phyloP scores from a whole-genome alignment of 169 alveolate species.

The Cryptosporidium sp. region DNA sequence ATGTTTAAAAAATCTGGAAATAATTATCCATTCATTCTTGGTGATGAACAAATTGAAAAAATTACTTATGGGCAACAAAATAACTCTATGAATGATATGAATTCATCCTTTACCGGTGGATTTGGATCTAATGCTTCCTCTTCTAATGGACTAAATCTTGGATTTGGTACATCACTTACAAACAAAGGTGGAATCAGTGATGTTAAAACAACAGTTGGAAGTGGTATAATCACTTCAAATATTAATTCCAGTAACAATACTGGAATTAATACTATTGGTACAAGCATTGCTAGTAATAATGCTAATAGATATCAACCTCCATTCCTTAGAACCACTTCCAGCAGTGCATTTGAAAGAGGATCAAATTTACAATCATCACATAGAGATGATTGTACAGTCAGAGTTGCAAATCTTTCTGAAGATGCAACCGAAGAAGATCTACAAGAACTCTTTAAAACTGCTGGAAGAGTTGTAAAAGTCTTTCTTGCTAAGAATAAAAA shows the following conservation, averaged over 20 bases:
- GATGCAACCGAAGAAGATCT: constrained; percentile 90
- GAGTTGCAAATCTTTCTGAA: constrained; percentile 90
- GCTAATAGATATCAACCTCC: constrained; percentile 63
- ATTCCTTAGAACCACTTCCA: constrained; percentile 48
- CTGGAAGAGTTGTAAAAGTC: constrained; percentile 88
- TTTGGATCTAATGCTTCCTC: neutral
- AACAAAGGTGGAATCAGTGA: neutral
- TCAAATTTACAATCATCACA: constrained; percentile 70
- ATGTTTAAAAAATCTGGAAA: constrained; percentile 79
- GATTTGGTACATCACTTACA: neutral
- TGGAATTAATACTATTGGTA: neutral
- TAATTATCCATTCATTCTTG: constrained; percentile 77
- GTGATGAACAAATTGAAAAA: constrained; percentile 77
- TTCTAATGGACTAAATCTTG: neutral
- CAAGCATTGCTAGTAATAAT: neutral
- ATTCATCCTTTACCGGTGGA: neutral
- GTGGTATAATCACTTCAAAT: neutral
- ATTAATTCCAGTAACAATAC: neutral
- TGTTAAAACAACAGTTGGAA: constrained; percentile 34
- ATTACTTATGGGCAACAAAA: constrained; percentile 77
- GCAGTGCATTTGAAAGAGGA: constrained; percentile 55
- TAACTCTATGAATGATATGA: constrained; percentile 22
- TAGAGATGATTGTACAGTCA: constrained; percentile 89
- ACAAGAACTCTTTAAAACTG: constrained; percentile 86
- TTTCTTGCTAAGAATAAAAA: constrained; percentile 91